phyloP scores from a whole-genome alignment of 805 yeast species.

The Candida vaughaniae region DNA sequence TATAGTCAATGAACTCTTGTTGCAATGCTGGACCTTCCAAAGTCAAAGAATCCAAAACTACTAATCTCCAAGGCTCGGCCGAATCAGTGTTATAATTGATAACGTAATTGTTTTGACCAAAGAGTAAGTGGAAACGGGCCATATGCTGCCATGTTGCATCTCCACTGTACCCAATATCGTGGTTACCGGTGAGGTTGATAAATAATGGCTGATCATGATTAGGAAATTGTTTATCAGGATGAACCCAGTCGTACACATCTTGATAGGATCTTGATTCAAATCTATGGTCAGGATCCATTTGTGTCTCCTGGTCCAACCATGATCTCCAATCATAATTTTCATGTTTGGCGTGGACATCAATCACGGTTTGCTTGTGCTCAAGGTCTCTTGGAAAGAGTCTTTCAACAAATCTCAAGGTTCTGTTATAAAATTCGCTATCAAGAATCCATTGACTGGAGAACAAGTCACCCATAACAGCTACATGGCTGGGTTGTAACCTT shows the following conservation, averaged over 20 bases:
- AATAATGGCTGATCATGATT: constrained; percentile 60
- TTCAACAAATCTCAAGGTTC: constrained; percentile 74
- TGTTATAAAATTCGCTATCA: constrained; percentile 78
- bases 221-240: constrained; percentile 25
- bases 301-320: constrained; percentile 43
- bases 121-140: constrained; percentile 69
- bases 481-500: constrained; percentile 71
- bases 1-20: constrained; percentile 60
- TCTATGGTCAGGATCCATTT: constrained; percentile 33
- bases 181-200: constrained; percentile 89
- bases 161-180: constrained; percentile 93
- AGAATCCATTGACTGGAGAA: constrained; percentile 94
- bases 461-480: constrained; percentile 89
- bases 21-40: constrained; percentile 90
- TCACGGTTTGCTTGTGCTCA: constrained; percentile 47
- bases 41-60: constrained; percentile 80
- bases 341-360: constrained; percentile 49
- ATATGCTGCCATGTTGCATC: constrained; percentile 92
- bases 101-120: constrained; percentile 85
- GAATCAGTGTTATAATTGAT: constrained; percentile 64
- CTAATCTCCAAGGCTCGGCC: constrained; percentile 78
- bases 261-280: constrained; percentile 41
- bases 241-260: constrained; percentile 69
- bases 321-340: constrained; percentile 55
- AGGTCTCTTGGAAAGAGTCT: constrained; percentile 62